Evolutionary conservation across 2,329 filamentous ascomycete genomes (phyloP), one percentile per base, ranked within the genome.

Genomic region (Cryphonectria radicalis): DNA sequence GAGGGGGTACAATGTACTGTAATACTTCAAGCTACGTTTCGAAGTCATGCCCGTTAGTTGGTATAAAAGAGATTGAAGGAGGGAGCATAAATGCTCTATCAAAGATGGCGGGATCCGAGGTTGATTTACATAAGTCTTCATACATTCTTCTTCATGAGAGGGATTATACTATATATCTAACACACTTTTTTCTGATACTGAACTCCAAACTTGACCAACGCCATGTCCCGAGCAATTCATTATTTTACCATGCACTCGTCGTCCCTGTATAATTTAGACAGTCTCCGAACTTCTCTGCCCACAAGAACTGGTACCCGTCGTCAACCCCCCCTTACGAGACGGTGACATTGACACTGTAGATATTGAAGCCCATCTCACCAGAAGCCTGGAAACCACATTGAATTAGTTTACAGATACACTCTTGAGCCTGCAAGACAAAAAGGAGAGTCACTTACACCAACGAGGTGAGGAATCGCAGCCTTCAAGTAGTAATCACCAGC

Each of bases 401-500:
- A 64, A 22, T 43, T 4, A 17, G 4, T 7, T n/a, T 63, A 37
- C 19, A 10, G 14, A 25, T 7, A 19, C 28, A 1, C 6, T 11
- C 5, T 28, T 5, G 11, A 5, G 1, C 3, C 19, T 11, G 11
- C 19, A 42, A 32, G 32, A 32, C 32, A 32, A 32, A 7, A 35
- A 19, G 13, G 50, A 13, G 3, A 1, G 17, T 25, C n/a, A 67
- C 70, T 65, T 68, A 70, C 68, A 6, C 70, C 70, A n/a, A 66
- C 60, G 10, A 72, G 70, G 32, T 68, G 17, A 19, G 70, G 68
- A 6, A 72, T 35, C 4, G 70, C 70, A 32, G 68, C 70, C 19
- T 46, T 69, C 35, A 72, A 43, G 40, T 64, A n/a, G 1, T 68
- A 72, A n/a, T 70, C 70, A 22, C 70, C 70, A 2, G 68, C 37